Evolutionary conservation across 345 rosid genomes (phyloP).

Genomic region (Carallia pectinifolia): DNA sequence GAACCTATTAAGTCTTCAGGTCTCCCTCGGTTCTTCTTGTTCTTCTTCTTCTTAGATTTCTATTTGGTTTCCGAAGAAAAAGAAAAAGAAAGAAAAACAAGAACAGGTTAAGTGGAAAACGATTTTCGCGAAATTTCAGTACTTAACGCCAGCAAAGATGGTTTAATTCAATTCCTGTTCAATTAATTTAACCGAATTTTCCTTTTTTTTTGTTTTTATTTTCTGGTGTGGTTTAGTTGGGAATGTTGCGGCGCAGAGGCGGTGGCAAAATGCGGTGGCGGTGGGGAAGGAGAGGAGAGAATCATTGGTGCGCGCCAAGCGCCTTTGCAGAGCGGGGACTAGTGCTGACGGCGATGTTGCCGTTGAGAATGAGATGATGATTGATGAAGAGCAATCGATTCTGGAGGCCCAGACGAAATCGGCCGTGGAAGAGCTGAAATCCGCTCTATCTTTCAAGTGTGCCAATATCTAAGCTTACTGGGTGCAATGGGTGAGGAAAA

Average conservation of each 20-base stretch:
- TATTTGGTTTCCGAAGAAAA: no score
- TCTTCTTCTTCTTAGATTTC: no score
- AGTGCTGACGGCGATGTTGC: constrained; percentile 34
- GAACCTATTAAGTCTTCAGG: constrained; percentile 81
- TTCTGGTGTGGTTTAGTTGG: constrained; percentile 45
- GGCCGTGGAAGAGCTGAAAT: constrained; percentile 72
- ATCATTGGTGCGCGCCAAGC: constrained; percentile 76
- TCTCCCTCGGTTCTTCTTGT: no score
- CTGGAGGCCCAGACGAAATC: constrained; percentile 63
- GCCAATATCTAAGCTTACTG: constrained; percentile 19
- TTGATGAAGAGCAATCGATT: constrained; percentile 73
- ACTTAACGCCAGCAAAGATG: no score
- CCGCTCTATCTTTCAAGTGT: constrained; percentile 65
- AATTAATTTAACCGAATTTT: neutral
- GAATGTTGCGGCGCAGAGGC: constrained; percentile 70
- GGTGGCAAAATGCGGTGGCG: constrained; percentile 79
- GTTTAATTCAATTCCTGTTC: neutral
- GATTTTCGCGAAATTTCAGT: no score
- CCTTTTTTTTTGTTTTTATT: neutral
- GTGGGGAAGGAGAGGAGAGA: constrained; percentile 94
- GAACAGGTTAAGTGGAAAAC: no score
- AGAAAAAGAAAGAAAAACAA: no score
- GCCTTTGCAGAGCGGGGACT: constrained; percentile 76
- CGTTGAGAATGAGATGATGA: constrained; percentile 60
- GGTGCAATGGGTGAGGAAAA: no score